These are phyloP conservation scores for Lotus japonicus DNA, from an alignment of 306 rosid species.

Conservation along the genomic window DNA sequence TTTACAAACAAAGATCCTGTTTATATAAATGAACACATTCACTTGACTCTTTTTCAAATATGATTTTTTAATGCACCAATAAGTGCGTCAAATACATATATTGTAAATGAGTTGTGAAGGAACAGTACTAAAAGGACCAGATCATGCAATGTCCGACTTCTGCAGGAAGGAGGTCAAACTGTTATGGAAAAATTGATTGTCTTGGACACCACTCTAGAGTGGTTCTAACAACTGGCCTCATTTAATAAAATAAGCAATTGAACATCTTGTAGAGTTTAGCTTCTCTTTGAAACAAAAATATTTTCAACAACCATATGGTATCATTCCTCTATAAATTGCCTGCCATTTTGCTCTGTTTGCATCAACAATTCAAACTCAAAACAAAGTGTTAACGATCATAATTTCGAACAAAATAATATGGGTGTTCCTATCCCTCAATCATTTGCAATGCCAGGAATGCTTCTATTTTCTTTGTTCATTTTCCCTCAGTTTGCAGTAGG, in stretches of 20 bases:
- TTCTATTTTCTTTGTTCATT: constrained; percentile 19
- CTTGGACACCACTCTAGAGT: constrained; percentile 67
- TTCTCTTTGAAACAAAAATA: constrained; percentile 1
- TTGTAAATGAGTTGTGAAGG: background rate
- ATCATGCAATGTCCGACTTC: constrained; percentile 29
- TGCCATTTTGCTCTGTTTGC: background rate
- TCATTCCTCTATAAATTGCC: constrained; percentile 26
- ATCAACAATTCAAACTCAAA: constrained; percentile 7
- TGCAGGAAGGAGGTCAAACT: constrained; percentile 42
- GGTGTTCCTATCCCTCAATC: constrained; percentile 21
- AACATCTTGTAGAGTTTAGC: constrained; percentile 3
- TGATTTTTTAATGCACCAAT: constrained; percentile 5
- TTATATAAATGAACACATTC: background rate
- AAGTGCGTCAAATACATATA: constrained; percentile 12
- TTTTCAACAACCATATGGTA: constrained; percentile 11
- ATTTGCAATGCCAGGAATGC: constrained; percentile 13
- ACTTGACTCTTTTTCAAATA: background rate
- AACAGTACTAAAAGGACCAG: too few relatives aligned
- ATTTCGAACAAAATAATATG: constrained; percentile 19
- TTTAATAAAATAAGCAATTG: background rate
- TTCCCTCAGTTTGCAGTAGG: constrained; percentile 36
- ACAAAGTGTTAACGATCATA: background rate
- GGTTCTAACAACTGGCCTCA: constrained; percentile 43
- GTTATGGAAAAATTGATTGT: constrained; percentile 32
- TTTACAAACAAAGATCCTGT: background rate